phyloP scores from a whole-genome alignment of 805 yeast species.

The Debaryomyces castellii region DNA sequence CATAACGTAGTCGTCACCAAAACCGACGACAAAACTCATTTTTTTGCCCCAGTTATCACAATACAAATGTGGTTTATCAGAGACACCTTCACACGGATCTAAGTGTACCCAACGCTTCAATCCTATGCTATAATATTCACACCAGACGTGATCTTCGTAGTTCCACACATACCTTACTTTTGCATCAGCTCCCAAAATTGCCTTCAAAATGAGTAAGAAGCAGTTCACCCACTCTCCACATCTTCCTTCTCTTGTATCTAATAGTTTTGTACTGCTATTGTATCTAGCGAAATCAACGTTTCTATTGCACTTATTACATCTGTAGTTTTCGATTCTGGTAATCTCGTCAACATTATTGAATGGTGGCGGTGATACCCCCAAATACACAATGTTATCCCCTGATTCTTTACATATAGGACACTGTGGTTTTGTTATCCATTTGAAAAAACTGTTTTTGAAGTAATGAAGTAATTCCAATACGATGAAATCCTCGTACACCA shows the following conservation, averaged over 20 bases:
- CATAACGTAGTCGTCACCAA: conserved; percentile 55
- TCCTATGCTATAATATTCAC: conserved; percentile 71
- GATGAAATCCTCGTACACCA: conserved; percentile 34
- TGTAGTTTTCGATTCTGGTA: conserved; percentile 59
- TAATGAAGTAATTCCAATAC: conserved; percentile 34
- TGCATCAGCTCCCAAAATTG: conserved; percentile 49
- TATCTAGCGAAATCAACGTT: conserved; percentile 71
- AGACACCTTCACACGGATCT: conserved; percentile 85
- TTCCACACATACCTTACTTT: conserved; percentile 74
- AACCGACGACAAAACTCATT: conserved; percentile 85
- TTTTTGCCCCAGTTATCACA: conserved; percentile 88
- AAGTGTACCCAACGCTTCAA: conserved; percentile 79
- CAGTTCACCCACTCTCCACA: conserved; percentile 97
- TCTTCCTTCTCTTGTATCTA: conserved; percentile 68
- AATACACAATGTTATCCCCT: conserved; percentile 33
- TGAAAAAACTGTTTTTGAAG: conserved; percentile 76
- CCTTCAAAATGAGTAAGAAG: conserved; percentile 65
- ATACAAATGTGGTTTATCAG: conserved; percentile 77
- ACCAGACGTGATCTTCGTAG: conserved; percentile 95
- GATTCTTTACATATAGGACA: conserved; percentile 53
- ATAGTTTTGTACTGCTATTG: conserved; percentile 60
- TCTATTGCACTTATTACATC: conserved; percentile 52
- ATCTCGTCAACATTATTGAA: conserved; percentile 43
- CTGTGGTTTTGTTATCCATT: conserved; percentile 75
- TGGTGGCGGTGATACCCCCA: conserved; percentile 43